These are phyloP conservation scores for Trichoderma oligosporum DNA, from an alignment of 2,329 filamentous ascomycete genomes.

Conservation along the genomic window DNA sequence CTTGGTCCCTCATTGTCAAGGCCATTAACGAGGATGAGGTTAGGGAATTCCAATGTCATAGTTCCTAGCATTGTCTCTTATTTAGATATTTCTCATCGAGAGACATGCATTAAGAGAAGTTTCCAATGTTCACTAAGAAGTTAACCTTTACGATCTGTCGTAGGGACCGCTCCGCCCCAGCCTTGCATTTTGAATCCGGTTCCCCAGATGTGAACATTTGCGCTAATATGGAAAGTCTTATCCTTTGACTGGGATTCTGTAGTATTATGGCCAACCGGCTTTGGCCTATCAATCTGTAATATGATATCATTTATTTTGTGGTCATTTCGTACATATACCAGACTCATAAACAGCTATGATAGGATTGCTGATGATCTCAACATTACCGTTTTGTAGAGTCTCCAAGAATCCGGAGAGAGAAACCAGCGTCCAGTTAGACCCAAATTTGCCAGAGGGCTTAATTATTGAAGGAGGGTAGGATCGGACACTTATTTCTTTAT, in stretches of 20 bases:
- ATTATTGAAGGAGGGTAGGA: not conserved
- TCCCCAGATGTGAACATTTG: not conserved
- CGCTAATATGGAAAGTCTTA: not conserved
- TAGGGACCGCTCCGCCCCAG: not conserved
- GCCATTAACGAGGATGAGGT: not conserved
- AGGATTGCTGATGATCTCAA: not conserved
- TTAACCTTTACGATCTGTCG: not conserved
- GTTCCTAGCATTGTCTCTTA: not conserved
- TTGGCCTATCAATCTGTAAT: not conserved
- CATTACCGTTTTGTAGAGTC: not conserved
- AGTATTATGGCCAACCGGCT: not conserved
- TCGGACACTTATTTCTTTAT: not conserved
- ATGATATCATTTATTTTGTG: not conserved
- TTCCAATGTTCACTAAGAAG: not conserved
- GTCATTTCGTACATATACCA: not conserved
- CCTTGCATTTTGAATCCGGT: not conserved
- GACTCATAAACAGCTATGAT: not conserved
- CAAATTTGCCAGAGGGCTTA: not conserved
- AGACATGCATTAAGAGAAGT: not conserved
- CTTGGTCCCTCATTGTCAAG: not conserved
- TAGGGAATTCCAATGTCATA: not conserved
- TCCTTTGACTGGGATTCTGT: not conserved
- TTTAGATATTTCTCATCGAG: not conserved
- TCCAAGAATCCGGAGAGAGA: not conserved
- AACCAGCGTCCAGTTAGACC: not conserved